Base-by-base conservation (phyloP, 2,329 filamentous ascomycete genomes). In the Talaromyces sp. region DNA sequence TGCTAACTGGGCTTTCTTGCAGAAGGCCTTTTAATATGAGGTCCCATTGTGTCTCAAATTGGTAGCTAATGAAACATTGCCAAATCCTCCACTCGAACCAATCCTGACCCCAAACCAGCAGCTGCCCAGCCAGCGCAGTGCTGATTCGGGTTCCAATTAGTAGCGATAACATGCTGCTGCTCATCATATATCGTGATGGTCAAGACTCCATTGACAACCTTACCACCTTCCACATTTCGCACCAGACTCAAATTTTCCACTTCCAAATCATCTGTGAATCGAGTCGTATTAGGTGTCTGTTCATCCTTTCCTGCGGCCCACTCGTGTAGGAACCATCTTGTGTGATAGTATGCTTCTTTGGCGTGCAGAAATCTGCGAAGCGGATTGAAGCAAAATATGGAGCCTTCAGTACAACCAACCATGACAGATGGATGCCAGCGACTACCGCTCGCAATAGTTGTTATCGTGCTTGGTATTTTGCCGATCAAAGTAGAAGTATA, bases 141-240 rank as follows among this genome's bases (percentile, higher is more conserved):
- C 41, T 81, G 73, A 70, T 91, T 90, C 1, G 88, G 87, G 71
- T 91, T 91, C 89, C 89, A 91, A 47, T 83, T 82, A 27, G 89
- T 78, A 1, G 83, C 80, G 5, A 87, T 87, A 68, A 91, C 79
- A 56, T 88, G 83, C 10, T 86, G 88, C 67, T 83, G 78, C 57
- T 88, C 84, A 64, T 91, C 88, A 70, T 88, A 84, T 11, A 89
- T 80, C 3, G 78, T 77, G 31, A 79, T 75, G 50, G 76, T 70
- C 65, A 73, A 71, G n/a, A 71, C 67, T 1, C 74, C 73, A 54
- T 74, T 73, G 54, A 74, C 68, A 33, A 76, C 67, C 52, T 72
- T 73, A n/a, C 70, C 68, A 43, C 77, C 75, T 0, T 70, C 72
- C 31, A 74, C 65, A 63, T 72, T 73, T 27, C 73, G 74, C 31